Conservation (phyloP, 805 yeast genomes). For the Blastobotrys attinorum region DNA sequence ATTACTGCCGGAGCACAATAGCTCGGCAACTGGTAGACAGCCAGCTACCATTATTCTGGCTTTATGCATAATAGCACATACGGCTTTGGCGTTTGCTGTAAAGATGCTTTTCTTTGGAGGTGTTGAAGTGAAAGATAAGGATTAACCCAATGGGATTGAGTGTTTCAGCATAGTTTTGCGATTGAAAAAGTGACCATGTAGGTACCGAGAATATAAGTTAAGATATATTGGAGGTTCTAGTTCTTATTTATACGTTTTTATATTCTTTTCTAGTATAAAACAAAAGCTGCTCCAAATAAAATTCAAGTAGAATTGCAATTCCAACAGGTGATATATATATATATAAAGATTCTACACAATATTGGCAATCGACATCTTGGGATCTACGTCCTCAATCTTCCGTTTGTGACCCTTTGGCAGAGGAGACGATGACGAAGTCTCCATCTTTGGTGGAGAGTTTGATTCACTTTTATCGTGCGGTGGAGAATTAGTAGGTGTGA, state of each 20-base stretch:
- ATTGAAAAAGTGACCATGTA: no score
- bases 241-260: no score
- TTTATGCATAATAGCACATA: slow-evolving; percentile 41
- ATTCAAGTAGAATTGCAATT: no score
- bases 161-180: no score
- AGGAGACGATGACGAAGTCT: neutral
- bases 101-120: slow-evolving; percentile 57
- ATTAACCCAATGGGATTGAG: no score
- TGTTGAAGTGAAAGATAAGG: slow-evolving; percentile 12
- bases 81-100: slow-evolving; percentile 53
- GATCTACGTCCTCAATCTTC: slow-evolving; percentile 2
- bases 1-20: slow-evolving; percentile 24
- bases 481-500: no score
- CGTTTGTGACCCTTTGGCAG: neutral
- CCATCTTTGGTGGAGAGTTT: neutral
- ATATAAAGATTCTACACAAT: neutral
- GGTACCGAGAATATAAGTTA: neutral
- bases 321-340: no score
- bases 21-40: slow-evolving; percentile 29
- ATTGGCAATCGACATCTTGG: slow-evolving; percentile 12
- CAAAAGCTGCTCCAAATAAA: no score
- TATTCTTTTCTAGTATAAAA: no score
- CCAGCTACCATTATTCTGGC: slow-evolving; percentile 31
- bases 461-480: no score
- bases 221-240: no score